Evolutionary conservation across 2,329 filamentous ascomycete species (phyloP).

Genomic region (Rasamsonia emersonii): DNA sequence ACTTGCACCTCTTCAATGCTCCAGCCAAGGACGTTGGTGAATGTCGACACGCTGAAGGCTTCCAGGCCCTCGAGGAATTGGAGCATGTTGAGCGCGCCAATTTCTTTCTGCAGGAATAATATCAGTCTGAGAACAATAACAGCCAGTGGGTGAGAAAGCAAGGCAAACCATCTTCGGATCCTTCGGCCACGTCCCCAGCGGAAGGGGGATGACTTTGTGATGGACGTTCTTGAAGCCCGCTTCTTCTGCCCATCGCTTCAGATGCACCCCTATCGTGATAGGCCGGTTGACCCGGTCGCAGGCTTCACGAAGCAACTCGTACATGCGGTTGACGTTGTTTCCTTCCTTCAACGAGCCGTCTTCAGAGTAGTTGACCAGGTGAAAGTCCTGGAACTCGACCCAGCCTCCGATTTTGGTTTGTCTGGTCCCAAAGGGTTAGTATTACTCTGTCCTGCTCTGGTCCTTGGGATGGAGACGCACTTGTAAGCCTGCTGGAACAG

Average conservation of each 20-base stretch:
- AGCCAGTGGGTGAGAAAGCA: background rate
- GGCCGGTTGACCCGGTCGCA: slow-evolving; percentile 4
- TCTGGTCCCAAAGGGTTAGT: slow-evolving; percentile 1
- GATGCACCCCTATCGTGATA: slow-evolving; percentile 5
- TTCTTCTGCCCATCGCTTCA: background rate
- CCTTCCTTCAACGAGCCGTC: slow-evolving; percentile 8
- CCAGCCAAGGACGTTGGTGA: slow-evolving; percentile 19
- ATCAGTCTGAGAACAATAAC: too few species aligned
- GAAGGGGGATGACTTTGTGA: too few species aligned
- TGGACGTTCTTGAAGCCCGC: slow-evolving; percentile 4
- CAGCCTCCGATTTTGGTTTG: slow-evolving; percentile 14
- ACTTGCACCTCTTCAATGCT: slow-evolving; percentile 14
- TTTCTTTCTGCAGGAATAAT: slow-evolving; percentile 6
- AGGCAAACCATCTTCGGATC: slow-evolving; percentile 2
- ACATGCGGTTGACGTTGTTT: slow-evolving; percentile 1
- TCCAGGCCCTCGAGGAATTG: slow-evolving; percentile 19
- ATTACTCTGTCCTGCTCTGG: background rate
- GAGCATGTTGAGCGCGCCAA: slow-evolving; percentile 16
- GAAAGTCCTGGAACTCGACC: slow-evolving; percentile 10
- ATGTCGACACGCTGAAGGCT: slow-evolving; percentile 18
- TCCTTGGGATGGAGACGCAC: background rate
- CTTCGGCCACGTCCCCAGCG: slow-evolving; percentile 5
- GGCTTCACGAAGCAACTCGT: slow-evolving; percentile 2
- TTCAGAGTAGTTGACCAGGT: slow-evolving; percentile 8
- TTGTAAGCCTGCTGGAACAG: slow-evolving; percentile 11